Evolutionary conservation across 106 monocot genomes (phyloP).

Genomic region (Xerophyta viscosa): DNA sequence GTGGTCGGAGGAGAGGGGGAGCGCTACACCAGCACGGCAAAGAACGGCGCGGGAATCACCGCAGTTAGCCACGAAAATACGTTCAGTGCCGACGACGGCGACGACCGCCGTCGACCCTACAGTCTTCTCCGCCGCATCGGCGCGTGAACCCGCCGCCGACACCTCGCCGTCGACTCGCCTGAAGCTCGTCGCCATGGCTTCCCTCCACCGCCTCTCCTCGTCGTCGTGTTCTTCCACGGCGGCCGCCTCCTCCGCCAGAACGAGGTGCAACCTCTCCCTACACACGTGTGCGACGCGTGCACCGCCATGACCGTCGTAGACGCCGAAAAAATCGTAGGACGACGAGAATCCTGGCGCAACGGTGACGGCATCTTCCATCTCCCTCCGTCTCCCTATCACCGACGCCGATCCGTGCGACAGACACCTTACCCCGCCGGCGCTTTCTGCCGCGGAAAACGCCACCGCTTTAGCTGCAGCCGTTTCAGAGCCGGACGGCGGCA

Average conservation of each 20-base stretch:
- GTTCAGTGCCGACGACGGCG: constrained; percentile 32
- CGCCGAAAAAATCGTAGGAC: constrained; percentile 54
- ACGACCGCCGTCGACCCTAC: constrained; percentile 82
- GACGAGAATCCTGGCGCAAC: constrained; percentile 16
- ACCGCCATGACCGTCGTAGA: constrained; percentile 74
- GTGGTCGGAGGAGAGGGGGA: constrained; percentile 59
- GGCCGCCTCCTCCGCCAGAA: constrained; percentile 50
- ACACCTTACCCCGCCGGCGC: constrained; percentile 1
- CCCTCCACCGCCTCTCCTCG: constrained; percentile 18
- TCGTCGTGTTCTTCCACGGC: neutral
- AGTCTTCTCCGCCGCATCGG: constrained; percentile 29
- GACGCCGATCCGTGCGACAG: constrained; percentile 39
- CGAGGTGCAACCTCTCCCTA: constrained; percentile 53
- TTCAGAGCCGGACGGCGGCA: constrained; percentile 1
- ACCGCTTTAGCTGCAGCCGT: neutral
- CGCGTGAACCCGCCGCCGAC: neutral
- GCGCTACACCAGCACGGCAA: constrained; percentile 36
- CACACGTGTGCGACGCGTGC: constrained; percentile 44
- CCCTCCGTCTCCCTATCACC: constrained; percentile 40
- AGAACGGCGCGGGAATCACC: constrained; percentile 73
- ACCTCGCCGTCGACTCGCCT: constrained; percentile 48
- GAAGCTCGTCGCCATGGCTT: constrained; percentile 47
- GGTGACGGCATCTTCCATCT: constrained; percentile 55
- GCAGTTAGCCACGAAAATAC: constrained; percentile 70
- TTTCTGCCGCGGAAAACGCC: neutral